Percentiles rank a stretch among this genome's conserved stretches.
These are phyloP conservation scores for Shiraia sp. DNA, from an alignment of 2,329 filamentous ascomycete species.

Conservation along the genomic window DNA sequence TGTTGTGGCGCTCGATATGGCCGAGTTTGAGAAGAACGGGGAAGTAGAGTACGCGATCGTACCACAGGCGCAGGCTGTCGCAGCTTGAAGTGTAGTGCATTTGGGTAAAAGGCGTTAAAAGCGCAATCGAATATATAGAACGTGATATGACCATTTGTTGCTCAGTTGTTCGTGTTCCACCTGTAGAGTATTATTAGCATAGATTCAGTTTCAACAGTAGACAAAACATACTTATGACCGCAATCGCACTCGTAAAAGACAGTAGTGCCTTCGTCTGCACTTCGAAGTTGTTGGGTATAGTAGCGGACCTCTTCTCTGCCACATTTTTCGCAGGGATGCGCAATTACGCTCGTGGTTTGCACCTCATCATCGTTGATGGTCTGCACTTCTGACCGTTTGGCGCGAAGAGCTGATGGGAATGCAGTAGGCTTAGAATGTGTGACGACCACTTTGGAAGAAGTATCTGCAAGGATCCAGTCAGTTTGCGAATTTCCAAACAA, in stretches of 20 bases:
- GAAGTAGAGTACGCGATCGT: slow-evolving; percentile 91
- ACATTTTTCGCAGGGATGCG: slow-evolving; percentile 78
- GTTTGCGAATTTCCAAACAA: neutral
- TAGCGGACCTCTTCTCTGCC: slow-evolving; percentile 81
- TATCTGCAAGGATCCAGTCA: slow-evolving; percentile 23
- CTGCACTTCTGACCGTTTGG: slow-evolving; percentile 85
- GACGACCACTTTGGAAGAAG: slow-evolving; percentile 68
- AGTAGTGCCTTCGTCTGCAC: slow-evolving; percentile 93
- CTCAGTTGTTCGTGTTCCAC: slow-evolving; percentile 66
- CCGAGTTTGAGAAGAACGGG: slow-evolving; percentile 89
- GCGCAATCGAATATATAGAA: slow-evolving; percentile 14
- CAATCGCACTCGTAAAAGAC: slow-evolving; percentile 90
- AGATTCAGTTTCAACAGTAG: slow-evolving; percentile 2
- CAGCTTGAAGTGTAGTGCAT: slow-evolving; percentile 28
- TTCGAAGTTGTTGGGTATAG: slow-evolving; percentile 81
- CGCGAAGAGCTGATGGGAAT: slow-evolving; percentile 86
- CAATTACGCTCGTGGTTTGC: slow-evolving; percentile 70
- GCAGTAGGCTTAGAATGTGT: slow-evolving; percentile 86
- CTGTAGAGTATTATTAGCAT: slow-evolving; percentile 35
- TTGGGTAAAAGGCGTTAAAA: slow-evolving; percentile 22
- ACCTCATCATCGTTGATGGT: slow-evolving; percentile 77
- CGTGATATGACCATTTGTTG: slow-evolving; percentile 36
- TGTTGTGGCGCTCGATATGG: slow-evolving; percentile 96
- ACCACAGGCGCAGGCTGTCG: slow-evolving; percentile 53
- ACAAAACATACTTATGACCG: slow-evolving; percentile 70